Evolutionary conservation across 139 green algal genomes (phyloP), one percentile per base, ranked within the genome.

Genomic region (Asterochloris sp.): DNA sequence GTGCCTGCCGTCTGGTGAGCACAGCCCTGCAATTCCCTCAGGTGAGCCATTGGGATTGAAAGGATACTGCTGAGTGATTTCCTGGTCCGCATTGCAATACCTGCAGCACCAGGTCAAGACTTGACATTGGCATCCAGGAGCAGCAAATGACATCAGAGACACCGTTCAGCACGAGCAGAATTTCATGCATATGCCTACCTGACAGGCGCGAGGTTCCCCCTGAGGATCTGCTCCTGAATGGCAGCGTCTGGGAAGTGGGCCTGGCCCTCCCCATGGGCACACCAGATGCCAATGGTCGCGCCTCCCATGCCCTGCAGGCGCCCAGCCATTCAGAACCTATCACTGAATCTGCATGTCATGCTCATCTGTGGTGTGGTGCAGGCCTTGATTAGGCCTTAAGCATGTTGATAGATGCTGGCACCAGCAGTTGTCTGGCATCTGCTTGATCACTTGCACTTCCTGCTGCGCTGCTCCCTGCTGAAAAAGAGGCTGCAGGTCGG

Each of bases 11-110:
- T 98, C 84, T 10, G 91, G 85, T 0, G 92, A 98, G 86, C 92
- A 98, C 66, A 99, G 87, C 0, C 90, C 96, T 23, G 97, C 97
- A 77, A 99, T 98, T 82, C 97, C 97, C 26, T 94, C 82, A 1
- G 94, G 94, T 12, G 94, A 98, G 73, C 97, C 97, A 86, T 99
- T 99, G 82, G 97, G 97, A 89, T 98, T 98, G 90, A 92, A 93
- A 60, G 97, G 97, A 91, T 99, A 99, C 47, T 84, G 67, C 84
- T 96, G 91, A n/a, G 96, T 98, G 66, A 84, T 23, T 0, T 82
- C 60, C 74, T 93, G 92, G 9, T 82, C 69, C 0, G 89, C 76
- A 82, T 97, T 91, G n/a, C 89, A 89, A 83, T 98, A 98, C 79
- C 93, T 90, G 90, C 82, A 79, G 8, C 38, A 76, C 24, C 15